Evolutionary conservation across 495 filamentous ascomycete genomes (phyloP), one percentile per base, ranked within the genome.

Genomic region (Hypoxylon fragiforme): DNA sequence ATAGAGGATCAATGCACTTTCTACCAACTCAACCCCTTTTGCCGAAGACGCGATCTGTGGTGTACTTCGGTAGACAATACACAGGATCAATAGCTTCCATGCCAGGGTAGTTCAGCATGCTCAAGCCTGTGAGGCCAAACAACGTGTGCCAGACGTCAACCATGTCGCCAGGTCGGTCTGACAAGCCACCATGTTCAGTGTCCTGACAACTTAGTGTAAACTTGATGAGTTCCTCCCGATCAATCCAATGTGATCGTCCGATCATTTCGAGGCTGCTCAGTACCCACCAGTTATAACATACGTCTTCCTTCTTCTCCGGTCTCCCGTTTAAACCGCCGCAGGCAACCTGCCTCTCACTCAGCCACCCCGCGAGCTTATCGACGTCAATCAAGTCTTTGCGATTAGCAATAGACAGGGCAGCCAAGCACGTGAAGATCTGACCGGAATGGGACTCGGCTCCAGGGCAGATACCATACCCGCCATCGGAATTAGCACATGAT

Each of bases 261-360:
- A 97, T 88, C 83, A 97, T 96, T 18, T 85, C 86, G 51, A 98
- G 68, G 66, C 91, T 96, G 62, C 86, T 88, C 46, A 87, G 69
- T 18, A 97, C 94, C 94, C 94, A 98, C 94, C 94, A 98, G 66
- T 89, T 95, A 69, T 98, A 98, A 72, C 94, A 98, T 5, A 95
- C 91, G 73, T 98, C 95, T 68, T 92, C 91, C 44, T 91, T 74
- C 74, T 98, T 98, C 73, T 97, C 95, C 0, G 94, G 94, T 41
- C 94, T 80, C 2, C 94, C 94, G 64, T 97, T 98, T 21, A 98
- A 73, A 3, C 94, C 94, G 24, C 95, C 95, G 18, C 84, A 85
- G 7, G 89, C 81, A 11, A 95, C 74, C 64, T 98, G 94, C 22
- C 94, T 77, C 70, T 98, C 94, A 71, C 91, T 94, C 20, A 98